phyloP scores from a whole-genome alignment of 2,329 filamentous ascomycete genomes.

The Aspergillus glaucus region DNA sequence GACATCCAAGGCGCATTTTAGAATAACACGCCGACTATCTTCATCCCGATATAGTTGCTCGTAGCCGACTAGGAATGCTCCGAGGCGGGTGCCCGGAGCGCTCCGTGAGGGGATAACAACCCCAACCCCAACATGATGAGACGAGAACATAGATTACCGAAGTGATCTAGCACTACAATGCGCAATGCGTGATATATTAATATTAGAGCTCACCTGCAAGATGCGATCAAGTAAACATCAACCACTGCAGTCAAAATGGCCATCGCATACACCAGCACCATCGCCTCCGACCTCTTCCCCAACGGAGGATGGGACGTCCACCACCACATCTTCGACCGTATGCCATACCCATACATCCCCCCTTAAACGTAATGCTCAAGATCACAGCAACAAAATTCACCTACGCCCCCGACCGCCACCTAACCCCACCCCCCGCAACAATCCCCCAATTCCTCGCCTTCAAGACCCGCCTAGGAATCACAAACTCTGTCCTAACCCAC shows the following conservation, averaged over 20 bases:
- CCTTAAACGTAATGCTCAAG: background rate
- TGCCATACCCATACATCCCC: conserved; percentile 3
- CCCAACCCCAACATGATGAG: too few relatives aligned
- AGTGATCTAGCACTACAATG: too few relatives aligned
- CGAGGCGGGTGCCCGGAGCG: too few relatives aligned
- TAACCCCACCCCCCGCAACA: conserved; percentile 24
- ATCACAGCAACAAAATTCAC: conserved; percentile 14
- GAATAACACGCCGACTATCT: too few relatives aligned
- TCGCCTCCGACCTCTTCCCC: conserved; percentile 16
- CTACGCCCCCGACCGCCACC: conserved; percentile 19
- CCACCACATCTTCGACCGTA: conserved; percentile 30
- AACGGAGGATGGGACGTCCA: conserved; percentile 28
- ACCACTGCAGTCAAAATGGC: conserved; percentile 1
- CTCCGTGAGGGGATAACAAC: too few relatives aligned
- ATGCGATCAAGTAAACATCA: background rate
- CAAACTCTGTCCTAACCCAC: conserved; percentile 32
- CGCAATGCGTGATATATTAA: too few relatives aligned
- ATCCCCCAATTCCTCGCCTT: conserved; percentile 19
- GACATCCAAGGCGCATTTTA: too few relatives aligned
- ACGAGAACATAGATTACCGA: too few relatives aligned
- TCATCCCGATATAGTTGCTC: too few relatives aligned
- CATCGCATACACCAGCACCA: background rate
- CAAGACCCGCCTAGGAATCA: conserved; percentile 21
- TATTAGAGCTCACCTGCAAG: background rate
- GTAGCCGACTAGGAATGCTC: too few relatives aligned